These are phyloP conservation scores for Chaetomium olivaceum DNA, from an alignment of 2,329 filamentous ascomycete genomes.

Conservation along the genomic window DNA sequence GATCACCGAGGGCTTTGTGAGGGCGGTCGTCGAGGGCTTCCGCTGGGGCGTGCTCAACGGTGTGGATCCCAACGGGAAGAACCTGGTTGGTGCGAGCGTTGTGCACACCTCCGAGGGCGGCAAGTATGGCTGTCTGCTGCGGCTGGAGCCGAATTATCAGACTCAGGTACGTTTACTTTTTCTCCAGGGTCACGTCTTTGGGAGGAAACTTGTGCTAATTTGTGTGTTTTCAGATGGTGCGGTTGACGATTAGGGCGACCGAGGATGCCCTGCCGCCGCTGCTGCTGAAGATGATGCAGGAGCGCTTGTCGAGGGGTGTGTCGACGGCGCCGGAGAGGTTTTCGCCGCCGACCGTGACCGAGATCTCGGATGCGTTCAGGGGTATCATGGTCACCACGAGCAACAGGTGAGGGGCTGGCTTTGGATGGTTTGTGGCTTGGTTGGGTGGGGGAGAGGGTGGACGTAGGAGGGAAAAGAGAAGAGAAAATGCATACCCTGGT, in stretches of 20 bases:
- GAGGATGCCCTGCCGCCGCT: slow-evolving; percentile 84
- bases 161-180: slow-evolving; percentile 68
- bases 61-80: slow-evolving; percentile 90
- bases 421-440: not conserved
- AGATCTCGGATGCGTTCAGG: slow-evolving; percentile 58
- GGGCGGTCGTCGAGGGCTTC: slow-evolving; percentile 77
- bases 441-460: not conserved
- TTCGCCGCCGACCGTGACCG: slow-evolving; percentile 46
- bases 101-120: slow-evolving; percentile 78
- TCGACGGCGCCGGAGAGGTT: slow-evolving; percentile 45
- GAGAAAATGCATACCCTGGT: not conserved
- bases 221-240: slow-evolving; percentile 75
- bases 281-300: slow-evolving; percentile 83
- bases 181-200: not conserved
- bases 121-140: slow-evolving; percentile 91
- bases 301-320: slow-evolving; percentile 64
- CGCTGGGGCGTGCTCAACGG: slow-evolving; percentile 82
- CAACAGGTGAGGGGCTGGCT: slow-evolving; percentile 16
- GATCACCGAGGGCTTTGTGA: slow-evolving; percentile 70
- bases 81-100: slow-evolving; percentile 89
- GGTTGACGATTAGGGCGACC: slow-evolving; percentile 88
- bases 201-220: slow-evolving; percentile 27
- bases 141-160: slow-evolving; percentile 90
- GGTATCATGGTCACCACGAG: slow-evolving; percentile 53
- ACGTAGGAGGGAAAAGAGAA: not conserved